Base-by-base conservation (phyloP, 208 protist species). In the Porcisia hertigi region DNA sequence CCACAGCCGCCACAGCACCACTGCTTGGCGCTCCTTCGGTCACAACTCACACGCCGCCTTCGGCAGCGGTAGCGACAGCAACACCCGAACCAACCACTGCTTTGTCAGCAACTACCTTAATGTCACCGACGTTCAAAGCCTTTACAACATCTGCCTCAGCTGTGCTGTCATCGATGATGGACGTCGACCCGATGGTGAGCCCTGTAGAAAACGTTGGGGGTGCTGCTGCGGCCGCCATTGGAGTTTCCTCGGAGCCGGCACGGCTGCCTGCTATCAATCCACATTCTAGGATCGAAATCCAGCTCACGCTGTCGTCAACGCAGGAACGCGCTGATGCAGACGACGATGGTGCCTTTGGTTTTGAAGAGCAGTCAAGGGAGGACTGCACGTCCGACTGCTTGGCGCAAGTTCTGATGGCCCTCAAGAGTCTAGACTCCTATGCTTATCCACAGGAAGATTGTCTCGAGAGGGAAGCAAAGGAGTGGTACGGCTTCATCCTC, bases 61-160 rank as follows among this genome's bases (percentile, higher is more conserved):
- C 47, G 41, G 63, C 63, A 52, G 23, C 63, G 6, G 16, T 65
- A 65, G 60, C 60, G 12, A 2, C 74, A 45, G 39, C 43, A 16
- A 59, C 66, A 14, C 67, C 75, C 20, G 41, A 52, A 16, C 5
- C 67, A 47, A 20, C 53, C 18, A 55, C 52, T 55, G 55, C 30
- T 5, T 14, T 53, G 7, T 69, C 45, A 16, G 18, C 25, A 57
- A 45, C 47, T 20, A 18, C 57, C 11, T 30, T 53, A 7, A 41
- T 62, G 57, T 65, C 69, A 20, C 55, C 73, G 0, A 57, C 69
- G 7, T 77, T 82, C 30, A 58, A 69, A 62, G 58, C 73, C n/a
- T 82, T 82, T 67, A 82, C 78, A 36, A 74, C 78, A 36, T 73
- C 78, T 54, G 78, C 67, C 20, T 73, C 78, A 41, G 69, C 43